Conservation (phyloP, 371 early-diverging fungal genomes). For the Mortierella sp. region DNA sequence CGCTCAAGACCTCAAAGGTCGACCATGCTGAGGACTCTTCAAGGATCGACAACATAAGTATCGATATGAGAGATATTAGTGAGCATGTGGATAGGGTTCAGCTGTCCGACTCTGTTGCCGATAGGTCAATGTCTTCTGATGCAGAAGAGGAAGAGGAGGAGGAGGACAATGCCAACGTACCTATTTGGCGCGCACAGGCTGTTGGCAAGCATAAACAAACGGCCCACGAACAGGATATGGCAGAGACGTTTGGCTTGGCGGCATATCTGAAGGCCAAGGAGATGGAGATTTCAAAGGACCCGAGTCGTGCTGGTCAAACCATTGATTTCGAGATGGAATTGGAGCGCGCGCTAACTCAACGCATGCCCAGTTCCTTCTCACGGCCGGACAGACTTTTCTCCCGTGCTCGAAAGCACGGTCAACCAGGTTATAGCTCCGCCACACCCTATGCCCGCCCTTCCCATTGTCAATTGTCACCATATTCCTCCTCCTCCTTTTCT, state of each 20-base stretch:
- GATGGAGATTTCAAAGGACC: slow-evolving; percentile 38
- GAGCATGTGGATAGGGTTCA: slow-evolving; percentile 34
- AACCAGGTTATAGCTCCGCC: slow-evolving; percentile 10
- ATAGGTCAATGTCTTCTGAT: slow-evolving; percentile 13
- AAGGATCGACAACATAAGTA: not conserved
- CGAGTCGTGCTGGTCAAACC: slow-evolving; percentile 39
- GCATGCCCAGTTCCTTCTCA: slow-evolving; percentile 51
- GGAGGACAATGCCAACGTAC: slow-evolving; percentile 20
- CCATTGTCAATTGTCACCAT: slow-evolving; percentile 31
- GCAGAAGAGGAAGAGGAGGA: slow-evolving; percentile 5
- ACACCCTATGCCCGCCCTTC: slow-evolving; percentile 49
- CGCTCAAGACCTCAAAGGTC: slow-evolving; percentile 1
- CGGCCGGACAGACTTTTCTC: slow-evolving; percentile 29
- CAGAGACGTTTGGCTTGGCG: slow-evolving; percentile 51
- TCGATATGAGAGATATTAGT: slow-evolving; percentile 9
- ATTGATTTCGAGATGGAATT: slow-evolving; percentile 53
- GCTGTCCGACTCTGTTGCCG: slow-evolving; percentile 11
- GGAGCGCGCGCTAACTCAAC: slow-evolving; percentile 43
- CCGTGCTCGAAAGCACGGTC: slow-evolving; percentile 23
- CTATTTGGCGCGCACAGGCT: slow-evolving; percentile 50
- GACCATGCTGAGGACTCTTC: not conserved
- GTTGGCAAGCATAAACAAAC: slow-evolving; percentile 50
- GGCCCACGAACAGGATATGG: slow-evolving; percentile 49
- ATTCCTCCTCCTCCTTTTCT: no score
- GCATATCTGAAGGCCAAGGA: slow-evolving; percentile 51